Base-by-base conservation (phyloP, 1,284 basidiomycete species). In the Golubevia pallescens region DNA sequence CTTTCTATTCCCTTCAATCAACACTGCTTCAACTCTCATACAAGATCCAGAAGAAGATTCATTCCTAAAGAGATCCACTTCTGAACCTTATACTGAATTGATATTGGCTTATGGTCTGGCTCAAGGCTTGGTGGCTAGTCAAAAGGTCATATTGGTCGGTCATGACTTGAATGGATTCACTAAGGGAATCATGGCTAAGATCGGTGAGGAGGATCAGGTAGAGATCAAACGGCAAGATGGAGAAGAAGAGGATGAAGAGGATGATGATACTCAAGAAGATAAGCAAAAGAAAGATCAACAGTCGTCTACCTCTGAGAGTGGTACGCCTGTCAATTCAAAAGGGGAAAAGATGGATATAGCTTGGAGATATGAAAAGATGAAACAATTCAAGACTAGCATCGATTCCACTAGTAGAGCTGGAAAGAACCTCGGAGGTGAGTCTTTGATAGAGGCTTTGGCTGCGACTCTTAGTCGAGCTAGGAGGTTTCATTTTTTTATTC, bases 11-110 rank as follows among this genome's bases (percentile, higher is more conserved):
- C 79, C 79, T 1, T 67, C 72, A 1, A 65, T 69, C 0, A 70
- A 73, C 3, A 78, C 75, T 7, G 75, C 75, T 2, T 65, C 72
- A 0, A 66, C 62, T 19, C 73, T 74, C 3, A 68, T 68, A 0
- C 64, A 74, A 0, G 65, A 74, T 60, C 69, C 75, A 16, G 75
- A 74, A 24, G 69, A 73, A 2, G 57, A 71, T 14, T 65, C 70
- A 62, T 0, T 68, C 66, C 1, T 57, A 67, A 2, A 42, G 68
- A 1, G 60, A 68, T 10, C 70, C 0, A 71, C 74, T 2, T 77
- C 77, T 1, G 79, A 81, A 20, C 75, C 77, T 8, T 81, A 81
- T 62, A 67, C 70, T 19, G 77, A 81, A 34, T 68, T 81, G 21
- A 54, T 81, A 19, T 65, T 81, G 16, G 70, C 69, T 7, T 81